Evolutionary conservation across 1,284 basidiomycete species (phyloP), one percentile per base, ranked within the genome.

Genomic region (Apiotrichum sp.): DNA sequence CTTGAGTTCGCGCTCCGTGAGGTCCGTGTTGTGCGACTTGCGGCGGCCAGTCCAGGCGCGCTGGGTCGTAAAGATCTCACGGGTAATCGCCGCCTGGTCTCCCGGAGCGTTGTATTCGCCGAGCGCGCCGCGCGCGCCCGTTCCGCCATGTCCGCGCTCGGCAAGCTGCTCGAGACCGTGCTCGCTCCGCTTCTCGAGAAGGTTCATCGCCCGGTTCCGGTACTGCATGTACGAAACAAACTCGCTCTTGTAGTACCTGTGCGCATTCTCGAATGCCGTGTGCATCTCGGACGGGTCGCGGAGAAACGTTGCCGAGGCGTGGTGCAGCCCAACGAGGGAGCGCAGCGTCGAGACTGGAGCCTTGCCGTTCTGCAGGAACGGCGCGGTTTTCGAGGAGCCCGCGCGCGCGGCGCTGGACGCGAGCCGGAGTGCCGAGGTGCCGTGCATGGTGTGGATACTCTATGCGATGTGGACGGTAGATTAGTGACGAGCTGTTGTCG

Each of bases 301-400:
- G 58, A 76, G 66, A 64, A 73, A 76, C 3, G 65, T 62, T 7
- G 71, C 61, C 2, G 70, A 58, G 14, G 64, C 50, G 61, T 76
- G 74, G 57, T 76, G 72, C 8, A 76, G 64, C 13, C 61, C 55
- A 39, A 74, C 64, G 13, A 76, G 66, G 14, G 54, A 58, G 39
- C 67, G 65, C 4, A 72, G 65, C 31, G 62, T 62, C 2, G 56
- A 49, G 9, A 59, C 50, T 4, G 68, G 56, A 3, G 70, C 62
- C n/a, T 56, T 41, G 16, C 64, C 66, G 34, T 49, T 40, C 9
- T 50, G 52, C 1, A 60, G 54, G 47, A 44, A 39, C 2, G 48
- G 40, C n/a, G n/a, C n/a, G 22, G 51, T 44, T 41, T 50, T 43
- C 16, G 59, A 53, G 14, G 52, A 32, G 6, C 40, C 49, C 29